Conservation (phyloP, 1,139 yeast genomes). For the Zygoascus meyerae region DNA sequence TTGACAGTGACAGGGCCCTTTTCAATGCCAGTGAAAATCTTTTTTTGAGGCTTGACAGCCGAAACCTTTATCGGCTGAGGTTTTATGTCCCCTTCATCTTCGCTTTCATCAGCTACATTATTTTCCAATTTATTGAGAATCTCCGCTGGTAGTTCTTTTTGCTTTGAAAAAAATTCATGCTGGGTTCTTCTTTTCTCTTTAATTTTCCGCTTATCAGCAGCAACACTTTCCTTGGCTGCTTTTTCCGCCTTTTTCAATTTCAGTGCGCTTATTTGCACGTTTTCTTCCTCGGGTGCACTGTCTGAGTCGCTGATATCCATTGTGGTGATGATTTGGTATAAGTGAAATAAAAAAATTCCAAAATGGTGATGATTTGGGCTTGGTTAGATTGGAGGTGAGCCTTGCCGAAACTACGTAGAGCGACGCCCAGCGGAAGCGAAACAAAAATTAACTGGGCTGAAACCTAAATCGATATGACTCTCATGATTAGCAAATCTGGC, state of each 20-base stretch:
- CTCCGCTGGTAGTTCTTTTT: conserved; percentile 17
- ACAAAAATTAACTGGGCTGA: background rate
- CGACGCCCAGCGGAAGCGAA: background rate
- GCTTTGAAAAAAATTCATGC: conserved; percentile 18
- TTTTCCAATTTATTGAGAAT: conserved; percentile 15
- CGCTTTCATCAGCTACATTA: conserved; percentile 4
- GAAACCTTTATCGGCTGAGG: background rate
- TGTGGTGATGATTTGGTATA: background rate
- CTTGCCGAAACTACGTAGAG: too few species aligned
- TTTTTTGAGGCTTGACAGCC: background rate
- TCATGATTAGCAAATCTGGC: too few species aligned
- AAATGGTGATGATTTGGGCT: too few species aligned
- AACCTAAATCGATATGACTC: too few species aligned
- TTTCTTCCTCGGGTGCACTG: conserved; percentile 26
- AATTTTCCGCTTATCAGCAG: conserved; percentile 13
- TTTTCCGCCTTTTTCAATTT: conserved; percentile 11
- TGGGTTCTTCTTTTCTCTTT: conserved; percentile 18
- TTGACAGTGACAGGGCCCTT: conserved; percentile 17
- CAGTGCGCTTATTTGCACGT: conserved; percentile 15
- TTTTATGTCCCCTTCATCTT: background rate
- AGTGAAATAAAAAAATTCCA: too few species aligned
- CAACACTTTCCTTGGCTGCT: conserved; percentile 11
- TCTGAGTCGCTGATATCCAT: conserved; percentile 18
- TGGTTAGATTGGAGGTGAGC: too few species aligned
- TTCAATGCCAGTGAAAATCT: conserved; percentile 3